Base-by-base conservation (phyloP, 2,329 filamentous ascomycete species). In the Arthrobotrys sphaeroides region DNA sequence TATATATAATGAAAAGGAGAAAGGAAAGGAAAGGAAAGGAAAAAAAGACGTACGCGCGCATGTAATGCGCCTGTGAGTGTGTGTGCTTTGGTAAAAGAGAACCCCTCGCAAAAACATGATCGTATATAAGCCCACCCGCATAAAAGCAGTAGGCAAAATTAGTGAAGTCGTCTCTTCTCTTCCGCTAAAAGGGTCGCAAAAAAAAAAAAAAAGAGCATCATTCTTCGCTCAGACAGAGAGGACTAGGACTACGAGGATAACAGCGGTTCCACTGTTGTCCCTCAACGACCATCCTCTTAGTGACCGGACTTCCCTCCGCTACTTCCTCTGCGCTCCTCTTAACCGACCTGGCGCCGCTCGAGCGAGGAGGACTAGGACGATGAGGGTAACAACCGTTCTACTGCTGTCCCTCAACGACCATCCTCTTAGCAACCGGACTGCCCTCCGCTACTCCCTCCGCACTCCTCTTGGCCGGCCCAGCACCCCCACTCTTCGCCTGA, bases 371-470 rank as follows among this genome's bases (percentile, higher is more conserved):
- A 40, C 16, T n/a, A 40, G n/a, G 40, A 6, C 5, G 40, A 43
- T 43, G 9, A 43, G 18, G 40, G 36, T 5, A 13, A 43, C 40
- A 18, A 18, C 18, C 4, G 16, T 10, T n/a, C 31, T 43, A 75
- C 28, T 69, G 72, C 26, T 75, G 55, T 6, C 72, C 64, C 31
- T 69, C 64, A 16, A 75, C 49, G 9, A 53, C 49, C 10, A 66
- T 53, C n/a, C 72, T 65, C 24, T 75, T 75, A 3, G 42, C 42
- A 10, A 69, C 22, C 20, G 72, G 72, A 5, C 36, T 38, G 12
- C 28, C 62, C 3, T 53, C 64, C 6, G 57, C 40, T 13, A 49
- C 36, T 9, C 45, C 43, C 7, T 75, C 72, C 20, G 72, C 72
- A 47, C 43, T 28, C 12, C 72, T 55, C 28, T 75, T 75, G 10